Base-by-base conservation (phyloP, 2,329 filamentous ascomycete species). In the Gaeumannomyces tritici region DNA sequence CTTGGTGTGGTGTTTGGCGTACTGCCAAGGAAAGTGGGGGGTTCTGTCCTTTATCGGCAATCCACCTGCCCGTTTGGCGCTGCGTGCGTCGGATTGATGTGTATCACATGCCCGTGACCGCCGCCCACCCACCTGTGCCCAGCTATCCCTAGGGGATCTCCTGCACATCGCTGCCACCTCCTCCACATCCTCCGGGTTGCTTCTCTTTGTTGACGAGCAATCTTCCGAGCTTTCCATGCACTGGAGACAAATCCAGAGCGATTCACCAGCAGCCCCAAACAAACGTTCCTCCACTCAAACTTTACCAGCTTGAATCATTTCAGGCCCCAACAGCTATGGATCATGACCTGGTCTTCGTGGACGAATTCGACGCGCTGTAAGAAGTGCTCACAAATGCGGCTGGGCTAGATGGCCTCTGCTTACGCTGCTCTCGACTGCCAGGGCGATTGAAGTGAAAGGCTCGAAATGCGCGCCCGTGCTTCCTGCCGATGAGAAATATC, bases 321-420 rank as follows among this genome's bases (percentile, higher is more conserved):
- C 42, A 51, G 42, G 1, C 2, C 3, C 11, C 42, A 9, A 3
- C 42, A 8, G 42, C 42, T 15, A 51, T 75, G 61, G 72, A 77
- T 62, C 73, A 77, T 66, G 72, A 78, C 64, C 68, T 82, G 63
- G 73, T 82, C 55, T 66, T 74, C 31, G 77, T 81, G 62, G 77
- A 82, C 51, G 82, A 83, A 70, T 83, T 83, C 66, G 81, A 83
- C 69, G 80, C 80, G 57, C 72, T 84, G 81, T 84, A 72, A 67
- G 80, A 12, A n/a, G n/a, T 18, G 31, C 31, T 18, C 59, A 26
- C 59, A 31, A 15, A 21, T 2, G 33, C 24, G 58, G 24, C 60
- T 26, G 54, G 15, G 24, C 27, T 11, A 55, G 8, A 12, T 24
- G 24, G 12, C 55, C 27, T 56, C 55, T 56, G 24, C 55, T 33